These are phyloP conservation scores for Coniferiporia weirii DNA, from an alignment of 1,284 basidiomycete genomes.

Conservation along the genomic window DNA sequence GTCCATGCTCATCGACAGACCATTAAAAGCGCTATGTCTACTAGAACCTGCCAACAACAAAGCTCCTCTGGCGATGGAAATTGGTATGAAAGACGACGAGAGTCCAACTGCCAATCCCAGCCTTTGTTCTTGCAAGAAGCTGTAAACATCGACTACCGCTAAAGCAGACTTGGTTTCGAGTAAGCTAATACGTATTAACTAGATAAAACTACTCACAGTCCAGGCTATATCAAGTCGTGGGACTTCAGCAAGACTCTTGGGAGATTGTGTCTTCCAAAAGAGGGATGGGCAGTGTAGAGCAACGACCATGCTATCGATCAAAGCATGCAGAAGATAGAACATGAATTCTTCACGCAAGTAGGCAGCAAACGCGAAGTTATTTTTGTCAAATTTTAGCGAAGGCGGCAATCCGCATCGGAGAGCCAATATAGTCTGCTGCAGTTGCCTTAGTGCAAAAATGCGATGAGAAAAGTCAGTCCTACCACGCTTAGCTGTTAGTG, in stretches of 20 bases:
- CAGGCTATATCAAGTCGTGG: constrained; percentile 13
- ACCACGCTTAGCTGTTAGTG: not conserved
- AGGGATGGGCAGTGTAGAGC: constrained; percentile 9
- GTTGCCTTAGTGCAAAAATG: not conserved
- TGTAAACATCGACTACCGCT: constrained; percentile 7
- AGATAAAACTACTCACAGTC: constrained; percentile 7
- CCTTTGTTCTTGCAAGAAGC: not conserved
- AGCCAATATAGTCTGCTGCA: not conserved
- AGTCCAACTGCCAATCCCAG: not conserved
- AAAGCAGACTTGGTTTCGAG: constrained; percentile 2
- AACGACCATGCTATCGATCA: constrained; percentile 7
- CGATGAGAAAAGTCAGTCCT: not conserved
- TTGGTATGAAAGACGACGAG: constrained; percentile 4
- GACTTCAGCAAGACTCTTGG: not conserved
- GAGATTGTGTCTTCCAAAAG: constrained; percentile 3
- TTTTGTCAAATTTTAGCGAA: constrained; percentile 4
- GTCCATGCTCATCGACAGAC: not conserved
- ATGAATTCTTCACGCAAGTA: not conserved
- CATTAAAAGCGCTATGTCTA: not conserved
- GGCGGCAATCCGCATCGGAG: not conserved
- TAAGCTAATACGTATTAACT: not conserved
- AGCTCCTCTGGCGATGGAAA: constrained; percentile 12
- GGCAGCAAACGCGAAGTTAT: constrained; percentile 1
- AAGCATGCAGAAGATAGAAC: constrained; percentile 9
- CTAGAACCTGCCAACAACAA: constrained; percentile 2